Percentiles rank a stretch among this genome's conserved stretches.
Evolutionary conservation across 306 rosid genomes (phyloP).

Genomic region (Ziziphus jujuba): DNA sequence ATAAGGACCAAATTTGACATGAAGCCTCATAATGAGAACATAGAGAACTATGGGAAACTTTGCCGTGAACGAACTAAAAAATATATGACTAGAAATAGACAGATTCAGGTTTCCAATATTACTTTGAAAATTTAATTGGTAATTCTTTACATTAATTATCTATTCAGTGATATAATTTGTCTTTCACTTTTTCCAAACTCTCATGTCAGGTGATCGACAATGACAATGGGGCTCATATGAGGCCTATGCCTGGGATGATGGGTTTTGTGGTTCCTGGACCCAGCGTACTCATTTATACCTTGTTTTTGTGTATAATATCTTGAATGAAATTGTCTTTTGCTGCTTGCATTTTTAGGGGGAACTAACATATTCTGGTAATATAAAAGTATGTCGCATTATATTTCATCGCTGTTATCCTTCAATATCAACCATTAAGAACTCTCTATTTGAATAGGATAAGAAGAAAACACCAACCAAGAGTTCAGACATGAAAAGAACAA

Average conservation of each 20-base stretch:
- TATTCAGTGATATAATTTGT: constrained; percentile 3
- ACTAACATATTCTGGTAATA: constrained; percentile 6
- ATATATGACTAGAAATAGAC: constrained; percentile 70
- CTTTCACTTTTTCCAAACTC: constrained; percentile 27
- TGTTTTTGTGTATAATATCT: constrained; percentile 9
- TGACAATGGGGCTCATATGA: constrained; percentile 71
- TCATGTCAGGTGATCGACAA: constrained; percentile 66
- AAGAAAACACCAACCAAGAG: constrained; percentile 56
- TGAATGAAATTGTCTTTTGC: constrained; percentile 8
- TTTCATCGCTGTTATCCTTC: neutral
- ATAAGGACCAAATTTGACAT: constrained; percentile 75
- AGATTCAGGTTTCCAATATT: constrained; percentile 67
- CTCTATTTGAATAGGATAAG: constrained; percentile 61
- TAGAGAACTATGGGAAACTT: constrained; percentile 78
- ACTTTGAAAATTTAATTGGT: constrained; percentile 4
- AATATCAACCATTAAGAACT: constrained; percentile 12
- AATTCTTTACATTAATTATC: neutral
- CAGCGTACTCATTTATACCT: constrained; percentile 39
- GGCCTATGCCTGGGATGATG: constrained; percentile 81
- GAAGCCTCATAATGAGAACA: constrained; percentile 70
- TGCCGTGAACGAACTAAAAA: constrained; percentile 82
- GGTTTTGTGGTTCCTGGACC: constrained; percentile 47
- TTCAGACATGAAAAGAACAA: constrained; percentile 68
- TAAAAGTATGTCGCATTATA: constrained; percentile 7
- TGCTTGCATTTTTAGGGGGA: constrained; percentile 7